phyloP scores from a whole-genome alignment of 2,329 filamentous ascomycete genomes.

The Niveomyces coronatus region DNA sequence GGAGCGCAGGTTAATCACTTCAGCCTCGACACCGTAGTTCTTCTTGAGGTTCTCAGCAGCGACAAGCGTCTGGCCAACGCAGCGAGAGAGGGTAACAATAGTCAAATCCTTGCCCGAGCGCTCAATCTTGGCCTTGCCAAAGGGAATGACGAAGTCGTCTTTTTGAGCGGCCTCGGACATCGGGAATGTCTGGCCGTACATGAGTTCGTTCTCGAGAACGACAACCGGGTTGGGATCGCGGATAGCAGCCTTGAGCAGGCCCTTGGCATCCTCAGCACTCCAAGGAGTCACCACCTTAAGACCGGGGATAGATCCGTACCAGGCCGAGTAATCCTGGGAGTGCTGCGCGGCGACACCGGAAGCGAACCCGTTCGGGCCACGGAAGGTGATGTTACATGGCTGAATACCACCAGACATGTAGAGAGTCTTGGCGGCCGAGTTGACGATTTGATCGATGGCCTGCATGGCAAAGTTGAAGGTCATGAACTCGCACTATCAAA shows the following conservation, averaged over 20 bases:
- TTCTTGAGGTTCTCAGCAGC: conserved; percentile 88
- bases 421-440: conserved; percentile 96
- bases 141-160: conserved; percentile 91
- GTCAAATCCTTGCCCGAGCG: conserved; percentile 92
- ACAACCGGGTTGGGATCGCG: conserved; percentile 96
- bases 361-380: conserved; percentile 96
- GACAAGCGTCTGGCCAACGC: conserved; percentile 80
- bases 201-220: conserved; percentile 76
- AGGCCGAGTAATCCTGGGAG: conserved; percentile 96
- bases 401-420: conserved; percentile 99
- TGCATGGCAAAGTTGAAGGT: conserved; percentile 99
- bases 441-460: conserved; percentile 98
- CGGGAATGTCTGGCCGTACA: conserved; percentile 91
- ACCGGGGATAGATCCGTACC: conserved; percentile 97
- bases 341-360: conserved; percentile 93
- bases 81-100: conserved; percentile 88
- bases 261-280: conserved; percentile 97
- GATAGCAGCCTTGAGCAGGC: conserved; percentile 93
- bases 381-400: conserved; percentile 99
- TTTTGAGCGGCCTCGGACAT: conserved; percentile 96
- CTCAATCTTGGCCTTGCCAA: conserved; percentile 99
- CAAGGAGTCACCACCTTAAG: conserved; percentile 95
- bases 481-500: conserved; percentile 89
- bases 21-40: conserved; percentile 90
- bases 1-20: conserved; percentile 97